Conservation (phyloP, 352 stramenopile genomes). For the Pelagophyceae sp. region DNA sequence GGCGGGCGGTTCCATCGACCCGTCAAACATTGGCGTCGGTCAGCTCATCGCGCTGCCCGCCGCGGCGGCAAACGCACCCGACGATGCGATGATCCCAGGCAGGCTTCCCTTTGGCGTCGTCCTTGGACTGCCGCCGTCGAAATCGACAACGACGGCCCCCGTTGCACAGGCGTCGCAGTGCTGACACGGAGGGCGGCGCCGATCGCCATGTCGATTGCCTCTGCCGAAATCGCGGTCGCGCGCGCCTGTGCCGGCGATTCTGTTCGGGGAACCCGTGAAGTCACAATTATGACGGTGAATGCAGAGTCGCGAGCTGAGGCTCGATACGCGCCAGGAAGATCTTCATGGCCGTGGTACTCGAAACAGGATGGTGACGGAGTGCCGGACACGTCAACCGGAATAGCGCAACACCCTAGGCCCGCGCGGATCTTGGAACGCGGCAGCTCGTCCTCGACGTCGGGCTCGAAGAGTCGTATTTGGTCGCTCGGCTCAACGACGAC, state of each 20-base stretch:
- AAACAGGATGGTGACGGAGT: conserved; percentile 26
- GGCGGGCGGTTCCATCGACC: conserved; percentile 42
- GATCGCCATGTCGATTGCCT: conserved; percentile 62
- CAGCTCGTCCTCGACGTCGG: conserved; percentile 68
- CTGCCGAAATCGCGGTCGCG: conserved; percentile 40
- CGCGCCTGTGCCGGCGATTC: too few relatives aligned
- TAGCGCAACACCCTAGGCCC: too few relatives aligned
- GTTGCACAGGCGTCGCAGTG: conserved; percentile 59
- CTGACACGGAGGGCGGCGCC: conserved; percentile 51
- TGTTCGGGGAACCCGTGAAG: too few relatives aligned
- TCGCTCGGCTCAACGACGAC: conserved; percentile 61
- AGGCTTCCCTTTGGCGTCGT: too few relatives aligned
- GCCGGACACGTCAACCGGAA: background rate
- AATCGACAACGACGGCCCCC: too few relatives aligned
- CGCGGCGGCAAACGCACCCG: background rate
- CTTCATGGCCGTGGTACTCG: too few relatives aligned
- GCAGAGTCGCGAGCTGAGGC: too few relatives aligned
- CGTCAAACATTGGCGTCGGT: conserved; percentile 54
- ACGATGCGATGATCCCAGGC: conserved; percentile 54
- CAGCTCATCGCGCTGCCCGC: conserved; percentile 42
- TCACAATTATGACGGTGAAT: too few relatives aligned
- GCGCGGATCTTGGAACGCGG: background rate
- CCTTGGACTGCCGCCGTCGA: too few relatives aligned
- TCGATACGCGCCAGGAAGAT: too few relatives aligned
- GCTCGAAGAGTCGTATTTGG: conserved; percentile 70